Evolutionary conservation across 768 basidiomycete genomes (phyloP), one percentile per base, ranked within the genome.

Genomic region (Rhodocollybia butyracea): DNA sequence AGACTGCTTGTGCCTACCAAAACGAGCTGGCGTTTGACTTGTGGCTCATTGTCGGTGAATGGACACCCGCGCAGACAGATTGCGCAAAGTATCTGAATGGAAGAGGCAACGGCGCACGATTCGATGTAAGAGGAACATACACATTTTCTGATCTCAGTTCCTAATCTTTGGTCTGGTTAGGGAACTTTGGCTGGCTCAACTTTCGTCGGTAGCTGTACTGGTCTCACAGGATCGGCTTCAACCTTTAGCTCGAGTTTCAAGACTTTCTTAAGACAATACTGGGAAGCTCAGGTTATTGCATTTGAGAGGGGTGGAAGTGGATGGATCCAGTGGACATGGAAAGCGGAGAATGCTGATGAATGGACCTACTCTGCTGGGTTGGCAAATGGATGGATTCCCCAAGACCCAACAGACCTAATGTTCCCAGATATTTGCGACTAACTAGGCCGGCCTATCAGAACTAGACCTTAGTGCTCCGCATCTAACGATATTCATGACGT

Each of bases 281-380:
- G 86, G 86, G 92, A 94, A 65, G 91, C 89, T 0, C 94, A 95
- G 70, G 82, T 83, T 15, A 84, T 79, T 48, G 76, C 89, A 3
- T 91, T 77, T 57, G 89, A 91, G 74, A 72, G 72, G 48, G 84
- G 74, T n/a, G 72, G 76, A 46, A 31, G 32, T 13, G 89, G 89
- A 3, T 91, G 89, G 89, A 68, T 90, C 22, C 82, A 85, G 66
- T 91, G 89, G 90, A 83, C 88, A 1, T 92, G 90, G 90, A 92
- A 92, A 72, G 68, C 89, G 0, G 91, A 93, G 68, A 72, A 72
- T 58, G 86, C 90, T 2, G 89, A 91, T 59, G 94, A 96, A 56
- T 97, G 94, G 94, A 79, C 88, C 0, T 96, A 96, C 73, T 81
- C 89, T 59, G 85, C 88, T 42, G 92, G 92, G 38, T 74, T 95